Evolutionary conservation across 176 grass and related monocot genomes (phyloP).

Genomic region (Hsuehochloa calcarea): DNA sequence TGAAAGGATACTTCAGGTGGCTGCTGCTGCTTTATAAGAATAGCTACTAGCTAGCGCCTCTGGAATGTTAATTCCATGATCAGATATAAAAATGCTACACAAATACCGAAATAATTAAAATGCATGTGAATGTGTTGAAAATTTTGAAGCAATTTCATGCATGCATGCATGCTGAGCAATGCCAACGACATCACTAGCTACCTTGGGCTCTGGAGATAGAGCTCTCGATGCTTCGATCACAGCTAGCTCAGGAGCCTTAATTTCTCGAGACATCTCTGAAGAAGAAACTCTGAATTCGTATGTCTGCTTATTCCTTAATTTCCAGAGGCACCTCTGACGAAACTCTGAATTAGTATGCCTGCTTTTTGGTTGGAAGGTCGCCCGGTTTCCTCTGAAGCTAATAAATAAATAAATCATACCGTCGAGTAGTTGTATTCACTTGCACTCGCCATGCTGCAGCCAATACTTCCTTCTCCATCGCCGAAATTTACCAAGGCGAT

Average conservation of each 20-base stretch:
- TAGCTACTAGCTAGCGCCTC: background rate
- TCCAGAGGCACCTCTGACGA: too few relatives aligned
- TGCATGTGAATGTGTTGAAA: background rate
- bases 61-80: background rate
- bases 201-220: too few relatives aligned
- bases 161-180: background rate
- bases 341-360: too few relatives aligned
- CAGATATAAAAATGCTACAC: background rate
- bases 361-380: background rate
- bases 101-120: background rate
- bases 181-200: background rate
- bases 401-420: too few relatives aligned
- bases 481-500: too few relatives aligned
- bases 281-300: too few relatives aligned
- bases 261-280: too few relatives aligned
- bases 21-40: conserved; percentile 3
- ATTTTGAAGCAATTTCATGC: background rate
- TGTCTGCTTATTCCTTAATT: background rate
- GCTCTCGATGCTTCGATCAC: too few relatives aligned
- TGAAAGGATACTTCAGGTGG: background rate
- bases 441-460: too few relatives aligned
- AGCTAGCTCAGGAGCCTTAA: too few relatives aligned
- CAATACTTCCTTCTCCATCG: too few relatives aligned
- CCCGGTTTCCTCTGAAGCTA: background rate
- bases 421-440: too few relatives aligned